Percentiles rank a stretch among this genome's conserved stretches.
Evolutionary conservation across 352 stramenopile species (phyloP).

Genomic region (Phytopythium oedochilum): DNA sequence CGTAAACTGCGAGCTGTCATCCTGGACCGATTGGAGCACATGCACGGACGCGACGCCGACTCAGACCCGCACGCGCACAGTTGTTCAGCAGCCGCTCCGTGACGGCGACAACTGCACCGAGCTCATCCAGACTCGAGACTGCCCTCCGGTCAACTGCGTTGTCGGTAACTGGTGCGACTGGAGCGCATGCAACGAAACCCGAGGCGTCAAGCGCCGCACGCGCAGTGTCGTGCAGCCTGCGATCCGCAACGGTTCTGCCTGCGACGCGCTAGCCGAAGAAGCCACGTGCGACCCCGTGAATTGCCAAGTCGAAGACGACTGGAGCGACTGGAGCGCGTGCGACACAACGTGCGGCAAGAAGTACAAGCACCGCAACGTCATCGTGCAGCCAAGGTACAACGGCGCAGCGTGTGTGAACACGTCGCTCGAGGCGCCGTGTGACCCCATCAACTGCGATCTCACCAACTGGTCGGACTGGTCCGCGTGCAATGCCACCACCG

Average conservation of each 20-base stretch:
- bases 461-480: conserved; percentile 37
- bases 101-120: conserved; percentile 27
- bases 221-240: conserved; percentile 16
- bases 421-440: conserved; percentile 28
- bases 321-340: conserved; percentile 38
- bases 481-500: conserved; percentile 30
- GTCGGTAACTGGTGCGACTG: conserved; percentile 24
- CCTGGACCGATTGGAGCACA: conserved; percentile 38
- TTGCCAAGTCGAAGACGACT: conserved; percentile 35
- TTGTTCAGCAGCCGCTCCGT: conserved; percentile 30
- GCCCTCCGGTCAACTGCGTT: conserved; percentile 41
- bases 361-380: conserved; percentile 29
- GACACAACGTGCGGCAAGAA: conserved; percentile 26
- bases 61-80: conserved; percentile 30
- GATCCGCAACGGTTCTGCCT: conserved; percentile 25
- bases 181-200: conserved; percentile 22
- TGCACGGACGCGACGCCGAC: conserved; percentile 39
- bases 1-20: conserved; percentile 30
- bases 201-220: conserved; percentile 16
- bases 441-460: conserved; percentile 44
- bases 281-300: conserved; percentile 28
- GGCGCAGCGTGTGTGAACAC: conserved; percentile 21
- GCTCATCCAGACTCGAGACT: conserved; percentile 21
- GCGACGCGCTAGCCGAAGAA: conserved; percentile 24
- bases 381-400: conserved; percentile 25